Conservation (phyloP, 2,329 filamentous ascomycete genomes). For the Colletotrichum echinochloae region DNA sequence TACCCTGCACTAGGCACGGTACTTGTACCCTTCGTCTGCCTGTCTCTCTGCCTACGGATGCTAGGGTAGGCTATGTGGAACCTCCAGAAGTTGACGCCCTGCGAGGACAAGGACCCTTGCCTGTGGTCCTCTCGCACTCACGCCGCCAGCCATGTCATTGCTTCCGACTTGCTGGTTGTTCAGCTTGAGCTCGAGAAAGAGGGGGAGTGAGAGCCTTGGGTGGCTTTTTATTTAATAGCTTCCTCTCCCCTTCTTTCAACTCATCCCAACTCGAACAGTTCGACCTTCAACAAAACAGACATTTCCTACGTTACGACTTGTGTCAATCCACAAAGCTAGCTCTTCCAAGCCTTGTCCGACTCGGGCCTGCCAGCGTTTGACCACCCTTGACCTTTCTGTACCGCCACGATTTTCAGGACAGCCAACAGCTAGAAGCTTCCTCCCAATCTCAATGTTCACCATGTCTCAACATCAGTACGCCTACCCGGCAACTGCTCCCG, state of each 20-base stretch:
- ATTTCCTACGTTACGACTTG: background rate
- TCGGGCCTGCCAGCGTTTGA: constrained; percentile 1
- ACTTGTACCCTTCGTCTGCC: constrained; percentile 25
- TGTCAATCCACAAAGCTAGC: constrained; percentile 3
- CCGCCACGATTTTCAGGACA: background rate
- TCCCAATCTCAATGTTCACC: constrained; percentile 54
- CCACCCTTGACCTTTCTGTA: background rate
- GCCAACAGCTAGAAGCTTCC: background rate
- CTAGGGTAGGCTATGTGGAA: constrained; percentile 19
- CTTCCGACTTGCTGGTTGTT: constrained; percentile 27
- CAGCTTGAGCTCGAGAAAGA: constrained; percentile 16
- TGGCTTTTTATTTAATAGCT: constrained; percentile 38
- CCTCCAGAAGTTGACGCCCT: constrained; percentile 22
- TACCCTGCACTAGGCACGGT: constrained; percentile 19
- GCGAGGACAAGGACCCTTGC: constrained; percentile 22
- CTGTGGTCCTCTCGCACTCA: constrained; percentile 1
- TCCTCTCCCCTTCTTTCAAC: constrained; percentile 21
- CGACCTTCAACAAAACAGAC: background rate
- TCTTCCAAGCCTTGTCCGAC: constrained; percentile 2
- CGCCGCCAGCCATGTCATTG: constrained; percentile 35
- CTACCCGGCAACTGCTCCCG: constrained; percentile 54
- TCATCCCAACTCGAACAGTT: constrained; percentile 13
- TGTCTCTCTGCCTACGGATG: constrained; percentile 7
- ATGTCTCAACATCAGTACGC: constrained; percentile 58
- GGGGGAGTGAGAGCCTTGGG: constrained; percentile 15